Conservation (phyloP, 1,284 basidiomycete genomes). For the Cryptococcus sp. region DNA sequence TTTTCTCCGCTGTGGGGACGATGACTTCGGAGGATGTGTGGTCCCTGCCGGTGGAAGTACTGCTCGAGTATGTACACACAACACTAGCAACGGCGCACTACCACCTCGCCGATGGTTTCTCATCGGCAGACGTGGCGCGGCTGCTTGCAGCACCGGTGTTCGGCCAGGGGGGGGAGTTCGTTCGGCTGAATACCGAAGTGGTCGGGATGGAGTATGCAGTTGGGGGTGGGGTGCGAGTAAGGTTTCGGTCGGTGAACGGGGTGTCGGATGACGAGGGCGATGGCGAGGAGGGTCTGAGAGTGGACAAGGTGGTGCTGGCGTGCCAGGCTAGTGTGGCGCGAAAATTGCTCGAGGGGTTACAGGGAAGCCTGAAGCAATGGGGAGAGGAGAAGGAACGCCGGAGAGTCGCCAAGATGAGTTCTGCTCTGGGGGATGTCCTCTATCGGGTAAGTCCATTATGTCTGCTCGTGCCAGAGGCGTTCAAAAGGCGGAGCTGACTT, state of each 20-base stretch:
- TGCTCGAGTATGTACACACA: constrained; percentile 44
- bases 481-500: neutral
- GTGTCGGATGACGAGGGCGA: constrained; percentile 26
- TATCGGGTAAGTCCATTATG: constrained; percentile 32
- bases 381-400: constrained; percentile 16
- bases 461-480: neutral
- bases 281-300: constrained; percentile 35
- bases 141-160: constrained; percentile 19
- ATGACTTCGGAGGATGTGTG: constrained; percentile 41
- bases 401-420: constrained; percentile 27
- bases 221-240: constrained; percentile 7
- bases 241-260: constrained; percentile 10
- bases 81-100: constrained; percentile 44
- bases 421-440: constrained; percentile 34
- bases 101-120: constrained; percentile 20
- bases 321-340: constrained; percentile 65
- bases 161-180: constrained; percentile 23
- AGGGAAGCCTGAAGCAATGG: constrained; percentile 15
- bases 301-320: constrained; percentile 65
- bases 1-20: constrained; percentile 72
- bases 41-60: constrained; percentile 21
- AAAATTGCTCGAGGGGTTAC: constrained; percentile 35
- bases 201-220: constrained; percentile 13
- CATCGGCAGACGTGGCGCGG: constrained; percentile 31
- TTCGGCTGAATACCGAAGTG: constrained; percentile 26